phyloP scores from a whole-genome alignment of 2,329 filamentous ascomycete species.

The Scleromitrula shiraiana region DNA sequence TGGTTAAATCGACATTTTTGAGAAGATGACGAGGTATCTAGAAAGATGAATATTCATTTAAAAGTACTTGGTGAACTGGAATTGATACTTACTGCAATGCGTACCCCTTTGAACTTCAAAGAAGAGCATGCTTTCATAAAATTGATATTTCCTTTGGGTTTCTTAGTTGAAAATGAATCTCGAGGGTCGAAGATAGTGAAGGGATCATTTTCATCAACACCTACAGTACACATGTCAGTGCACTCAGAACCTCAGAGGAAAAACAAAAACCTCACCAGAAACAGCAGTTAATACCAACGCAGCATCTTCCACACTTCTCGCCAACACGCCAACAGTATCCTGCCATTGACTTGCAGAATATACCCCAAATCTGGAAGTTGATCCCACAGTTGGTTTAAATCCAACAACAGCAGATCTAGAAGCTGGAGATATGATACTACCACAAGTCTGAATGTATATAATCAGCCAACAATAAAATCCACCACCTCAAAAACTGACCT shows the following conservation, averaged over 20 bases:
- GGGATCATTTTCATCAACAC: neutral
- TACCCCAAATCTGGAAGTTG: conserved; percentile 52
- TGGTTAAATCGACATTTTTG: neutral
- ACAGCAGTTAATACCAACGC: conserved; percentile 54
- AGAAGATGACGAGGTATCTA: conserved; percentile 1
- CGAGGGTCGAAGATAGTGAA: neutral
- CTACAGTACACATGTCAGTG: neutral
- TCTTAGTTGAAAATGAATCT: neutral
- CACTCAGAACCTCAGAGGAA: neutral
- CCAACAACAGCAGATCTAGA: conserved; percentile 51
- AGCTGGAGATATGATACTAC: conserved; percentile 51
- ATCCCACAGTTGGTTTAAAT: conserved; percentile 57
- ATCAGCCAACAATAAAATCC: neutral
- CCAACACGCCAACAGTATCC: conserved; percentile 48
- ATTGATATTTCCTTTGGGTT: neutral
- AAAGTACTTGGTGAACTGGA: no score
- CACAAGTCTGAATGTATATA: conserved; percentile 33
- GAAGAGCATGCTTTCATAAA: neutral
- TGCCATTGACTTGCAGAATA: conserved; percentile 55
- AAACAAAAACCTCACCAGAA: conserved; percentile 35
- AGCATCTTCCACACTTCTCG: conserved; percentile 52
- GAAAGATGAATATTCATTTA: neutral
- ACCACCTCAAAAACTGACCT: conserved; percentile 31
- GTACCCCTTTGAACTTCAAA: neutral
- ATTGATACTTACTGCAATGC: neutral